phyloP scores from a whole-genome alignment of 495 filamentous ascomycete species.

The Xylaria nigripes region DNA sequence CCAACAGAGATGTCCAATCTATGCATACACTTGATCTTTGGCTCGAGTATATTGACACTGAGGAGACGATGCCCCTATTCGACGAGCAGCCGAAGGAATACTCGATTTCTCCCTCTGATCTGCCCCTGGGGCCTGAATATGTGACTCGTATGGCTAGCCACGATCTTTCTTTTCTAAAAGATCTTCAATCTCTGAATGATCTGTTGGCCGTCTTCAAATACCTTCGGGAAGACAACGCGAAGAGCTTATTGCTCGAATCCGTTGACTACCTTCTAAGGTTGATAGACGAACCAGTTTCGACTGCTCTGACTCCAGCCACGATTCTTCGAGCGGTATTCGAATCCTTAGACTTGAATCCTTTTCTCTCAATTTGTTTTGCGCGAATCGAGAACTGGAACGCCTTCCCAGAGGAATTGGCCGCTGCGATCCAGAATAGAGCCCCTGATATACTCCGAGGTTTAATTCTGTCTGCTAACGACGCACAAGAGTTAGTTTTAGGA shows the following conservation, averaged over 20 bases:
- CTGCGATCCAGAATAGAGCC: conserved; percentile 12
- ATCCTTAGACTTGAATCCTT: conserved; percentile 19
- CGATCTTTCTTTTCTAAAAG: conserved; percentile 19
- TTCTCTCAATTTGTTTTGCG: conserved; percentile 22
- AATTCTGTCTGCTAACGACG: conserved; percentile 27
- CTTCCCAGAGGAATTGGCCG: conserved; percentile 11
- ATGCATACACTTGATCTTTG: conserved; percentile 41
- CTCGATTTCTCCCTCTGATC: conserved; percentile 24
- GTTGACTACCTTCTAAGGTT: conserved; percentile 17
- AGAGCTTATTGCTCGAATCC: conserved; percentile 17
- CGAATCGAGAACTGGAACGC: conserved; percentile 15
- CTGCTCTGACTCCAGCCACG: background rate
- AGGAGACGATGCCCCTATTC: conserved; percentile 38
- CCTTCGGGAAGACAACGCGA: conserved; percentile 25
- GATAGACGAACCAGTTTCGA: conserved; percentile 9
- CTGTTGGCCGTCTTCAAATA: conserved; percentile 21
- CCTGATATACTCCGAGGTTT: conserved; percentile 24
- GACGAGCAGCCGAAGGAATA: conserved; percentile 34
- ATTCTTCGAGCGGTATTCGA: conserved; percentile 14
- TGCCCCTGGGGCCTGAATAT: conserved; percentile 24
- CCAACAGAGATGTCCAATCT: conserved; percentile 41
- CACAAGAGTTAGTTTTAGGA: conserved; percentile 30
- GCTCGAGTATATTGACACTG: conserved; percentile 40
- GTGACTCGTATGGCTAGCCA: conserved; percentile 24
- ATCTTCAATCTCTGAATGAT: conserved; percentile 15